Evolutionary conservation across 768 basidiomycete genomes (phyloP).

Genomic region (Tubosaeta sp.): DNA sequence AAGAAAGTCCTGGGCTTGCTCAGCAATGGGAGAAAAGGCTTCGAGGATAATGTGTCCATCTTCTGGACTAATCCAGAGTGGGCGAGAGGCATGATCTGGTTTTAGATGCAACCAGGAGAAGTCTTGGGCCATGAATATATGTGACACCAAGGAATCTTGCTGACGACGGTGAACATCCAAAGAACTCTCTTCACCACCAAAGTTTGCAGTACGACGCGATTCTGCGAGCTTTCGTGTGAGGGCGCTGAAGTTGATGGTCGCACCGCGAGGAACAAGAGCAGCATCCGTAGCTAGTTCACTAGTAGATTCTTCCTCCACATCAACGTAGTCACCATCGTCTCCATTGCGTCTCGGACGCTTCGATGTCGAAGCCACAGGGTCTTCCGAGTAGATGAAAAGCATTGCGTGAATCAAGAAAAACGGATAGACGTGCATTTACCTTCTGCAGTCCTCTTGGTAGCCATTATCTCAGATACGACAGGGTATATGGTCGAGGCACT

Average conservation of each 20-base stretch:
- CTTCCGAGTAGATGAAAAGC: conserved; percentile 9
- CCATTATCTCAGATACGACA: conserved; percentile 23
- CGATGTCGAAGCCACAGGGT: conserved; percentile 21
- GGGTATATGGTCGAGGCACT: not conserved
- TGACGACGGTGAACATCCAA: conserved; percentile 65
- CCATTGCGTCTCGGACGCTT: conserved; percentile 43
- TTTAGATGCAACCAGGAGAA: conserved; percentile 87
- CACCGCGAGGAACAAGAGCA: conserved; percentile 57
- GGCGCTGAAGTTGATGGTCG: conserved; percentile 86
- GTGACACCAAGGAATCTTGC: conserved; percentile 72
- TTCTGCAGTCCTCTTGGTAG: conserved; percentile 39
- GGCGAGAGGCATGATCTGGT: conserved; percentile 85
- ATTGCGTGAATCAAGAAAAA: not conserved
- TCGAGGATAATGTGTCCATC: conserved; percentile 94
- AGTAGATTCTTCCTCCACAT: conserved; percentile 52
- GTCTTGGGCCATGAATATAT: conserved; percentile 82
- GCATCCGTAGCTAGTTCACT: conserved; percentile 32
- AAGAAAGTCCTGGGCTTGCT: conserved; percentile 97
- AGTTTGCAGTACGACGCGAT: conserved; percentile 42
- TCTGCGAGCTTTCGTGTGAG: conserved; percentile 75
- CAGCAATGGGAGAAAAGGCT: conserved; percentile 95
- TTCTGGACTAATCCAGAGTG: conserved; percentile 94
- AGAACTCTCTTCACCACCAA: conserved; percentile 43
- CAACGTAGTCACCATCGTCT: conserved; percentile 55
- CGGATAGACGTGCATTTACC: conserved; percentile 23